phyloP scores from a whole-genome alignment of 2,329 filamentous ascomycete species.

The Fusarium miscanthi region DNA sequence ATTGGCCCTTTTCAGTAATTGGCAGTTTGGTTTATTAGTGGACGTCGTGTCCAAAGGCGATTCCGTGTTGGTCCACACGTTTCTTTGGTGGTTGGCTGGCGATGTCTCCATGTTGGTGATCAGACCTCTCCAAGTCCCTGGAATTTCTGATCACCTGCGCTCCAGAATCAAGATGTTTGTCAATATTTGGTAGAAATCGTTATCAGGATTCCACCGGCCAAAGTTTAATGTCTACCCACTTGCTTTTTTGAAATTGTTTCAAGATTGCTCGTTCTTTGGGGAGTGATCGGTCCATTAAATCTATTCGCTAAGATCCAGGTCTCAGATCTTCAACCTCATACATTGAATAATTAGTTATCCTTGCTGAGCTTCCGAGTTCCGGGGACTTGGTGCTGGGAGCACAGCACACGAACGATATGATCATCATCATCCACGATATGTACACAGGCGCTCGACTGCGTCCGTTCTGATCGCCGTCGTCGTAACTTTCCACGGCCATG shows the following conservation, averaged over 20 bases:
- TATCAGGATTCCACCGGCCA: not conserved
- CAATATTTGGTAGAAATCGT: not conserved
- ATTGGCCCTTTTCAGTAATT: slow-evolving; percentile 16
- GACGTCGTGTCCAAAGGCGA: not conserved
- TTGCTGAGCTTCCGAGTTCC: slow-evolving; percentile 11
- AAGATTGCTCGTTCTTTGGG: not conserved
- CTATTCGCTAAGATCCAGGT: slow-evolving; percentile 21
- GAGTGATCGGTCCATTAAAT: not conserved
- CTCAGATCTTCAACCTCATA: slow-evolving; percentile 13
- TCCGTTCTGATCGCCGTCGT: not conserved
- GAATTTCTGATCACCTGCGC: not conserved
- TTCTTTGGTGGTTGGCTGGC: not conserved
- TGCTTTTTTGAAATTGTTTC: not conserved
- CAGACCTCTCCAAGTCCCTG: slow-evolving; percentile 17
- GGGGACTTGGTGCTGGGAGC: not conserved
- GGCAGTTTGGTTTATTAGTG: slow-evolving; percentile 1
- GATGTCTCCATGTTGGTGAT: slow-evolving; percentile 7
- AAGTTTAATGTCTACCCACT: not conserved
- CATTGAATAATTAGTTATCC: slow-evolving; percentile 1
- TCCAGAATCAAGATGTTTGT: not conserved
- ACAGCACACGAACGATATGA: not conserved
- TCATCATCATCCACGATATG: slow-evolving; percentile 20
- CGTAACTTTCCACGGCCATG: not conserved
- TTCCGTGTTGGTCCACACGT: slow-evolving; percentile 7
- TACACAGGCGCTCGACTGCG: slow-evolving; percentile 11